These are phyloP conservation scores for Kluyveromyces marxianus DNA, from an alignment of 1,139 yeast species.

Conservation along the genomic window DNA sequence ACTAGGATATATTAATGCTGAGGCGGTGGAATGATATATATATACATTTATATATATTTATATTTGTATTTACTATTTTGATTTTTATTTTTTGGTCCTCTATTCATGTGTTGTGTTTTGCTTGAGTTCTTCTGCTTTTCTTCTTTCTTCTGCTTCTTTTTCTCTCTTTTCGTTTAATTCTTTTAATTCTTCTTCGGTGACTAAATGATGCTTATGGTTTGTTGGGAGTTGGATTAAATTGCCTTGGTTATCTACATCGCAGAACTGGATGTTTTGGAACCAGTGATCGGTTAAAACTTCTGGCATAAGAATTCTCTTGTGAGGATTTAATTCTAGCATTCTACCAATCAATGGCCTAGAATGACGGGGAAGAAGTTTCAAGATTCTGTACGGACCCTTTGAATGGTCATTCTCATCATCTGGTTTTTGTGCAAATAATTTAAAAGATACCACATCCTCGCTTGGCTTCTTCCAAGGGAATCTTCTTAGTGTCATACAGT, in stretches of 20 bases:
- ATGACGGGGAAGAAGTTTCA: slow-evolving; percentile 74
- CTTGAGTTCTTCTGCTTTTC: slow-evolving; percentile 5
- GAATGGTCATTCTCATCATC: slow-evolving; percentile 31
- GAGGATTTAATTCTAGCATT: slow-evolving; percentile 69
- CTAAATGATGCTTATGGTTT: slow-evolving; percentile 48
- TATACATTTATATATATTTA: background rate
- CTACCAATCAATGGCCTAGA: slow-evolving; percentile 63
- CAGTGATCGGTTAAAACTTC: slow-evolving; percentile 64
- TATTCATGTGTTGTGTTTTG: slow-evolving; percentile 3
- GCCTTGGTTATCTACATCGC: slow-evolving; percentile 33
- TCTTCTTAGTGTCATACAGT: slow-evolving; percentile 63
- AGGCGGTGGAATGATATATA: no score
- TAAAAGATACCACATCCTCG: slow-evolving; percentile 45
- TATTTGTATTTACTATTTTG: background rate
- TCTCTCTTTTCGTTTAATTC: slow-evolving; percentile 21
- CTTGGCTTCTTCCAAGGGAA: slow-evolving; percentile 76
- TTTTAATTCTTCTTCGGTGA: slow-evolving; percentile 44
- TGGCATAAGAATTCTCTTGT: slow-evolving; percentile 57
- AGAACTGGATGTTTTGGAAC: slow-evolving; percentile 40
- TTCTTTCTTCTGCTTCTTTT: slow-evolving; percentile 10
- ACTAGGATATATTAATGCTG: no score
- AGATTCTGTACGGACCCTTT: slow-evolving; percentile 66
- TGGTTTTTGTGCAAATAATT: slow-evolving; percentile 35
- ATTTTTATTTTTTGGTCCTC: background rate
- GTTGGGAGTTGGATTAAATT: slow-evolving; percentile 18